Evolutionary conservation across 2,329 filamentous ascomycete genomes (phyloP).

Genomic region (Talaromyces verruculosus): DNA sequence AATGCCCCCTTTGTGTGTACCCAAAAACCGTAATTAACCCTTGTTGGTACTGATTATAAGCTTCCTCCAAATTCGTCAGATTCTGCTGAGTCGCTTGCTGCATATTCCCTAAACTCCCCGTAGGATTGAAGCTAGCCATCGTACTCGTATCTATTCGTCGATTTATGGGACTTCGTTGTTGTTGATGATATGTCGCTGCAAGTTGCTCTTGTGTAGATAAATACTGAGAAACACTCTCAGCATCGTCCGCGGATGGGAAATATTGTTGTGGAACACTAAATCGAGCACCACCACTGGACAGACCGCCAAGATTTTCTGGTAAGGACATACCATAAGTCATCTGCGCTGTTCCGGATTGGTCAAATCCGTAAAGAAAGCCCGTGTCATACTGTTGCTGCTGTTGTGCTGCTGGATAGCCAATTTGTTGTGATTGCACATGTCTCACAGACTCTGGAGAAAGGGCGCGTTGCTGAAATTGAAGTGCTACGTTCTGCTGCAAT

Average conservation of each 20-base stretch:
- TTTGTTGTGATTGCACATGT: slow-evolving; percentile 27
- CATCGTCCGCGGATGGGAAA: slow-evolving; percentile 65
- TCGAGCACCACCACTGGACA: slow-evolving; percentile 54
- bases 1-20: slow-evolving; percentile 62
- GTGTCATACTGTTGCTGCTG: slow-evolving; percentile 57
- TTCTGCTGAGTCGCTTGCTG: slow-evolving; percentile 41
- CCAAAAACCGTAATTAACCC: slow-evolving; percentile 66
- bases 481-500: slow-evolving; percentile 50
- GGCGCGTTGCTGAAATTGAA: slow-evolving; percentile 64
- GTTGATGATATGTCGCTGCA: slow-evolving; percentile 56
- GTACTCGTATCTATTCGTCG: slow-evolving; percentile 53
- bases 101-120: slow-evolving; percentile 39
- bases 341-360: slow-evolving; percentile 60
- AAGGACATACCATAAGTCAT: slow-evolving; percentile 71
- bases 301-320: slow-evolving; percentile 74
- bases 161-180: slow-evolving; percentile 60
- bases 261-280: slow-evolving; percentile 76
- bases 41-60: slow-evolving; percentile 63
- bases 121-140: slow-evolving; percentile 51
- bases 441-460: slow-evolving; percentile 55
- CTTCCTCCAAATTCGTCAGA: slow-evolving; percentile 61
- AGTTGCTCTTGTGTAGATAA: slow-evolving; percentile 64
- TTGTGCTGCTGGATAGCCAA: slow-evolving; percentile 32
- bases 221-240: slow-evolving; percentile 60
- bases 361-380: slow-evolving; percentile 77